Evolutionary conservation across 768 basidiomycete species (phyloP).

Genomic region (Psilocybe cyanescens): DNA sequence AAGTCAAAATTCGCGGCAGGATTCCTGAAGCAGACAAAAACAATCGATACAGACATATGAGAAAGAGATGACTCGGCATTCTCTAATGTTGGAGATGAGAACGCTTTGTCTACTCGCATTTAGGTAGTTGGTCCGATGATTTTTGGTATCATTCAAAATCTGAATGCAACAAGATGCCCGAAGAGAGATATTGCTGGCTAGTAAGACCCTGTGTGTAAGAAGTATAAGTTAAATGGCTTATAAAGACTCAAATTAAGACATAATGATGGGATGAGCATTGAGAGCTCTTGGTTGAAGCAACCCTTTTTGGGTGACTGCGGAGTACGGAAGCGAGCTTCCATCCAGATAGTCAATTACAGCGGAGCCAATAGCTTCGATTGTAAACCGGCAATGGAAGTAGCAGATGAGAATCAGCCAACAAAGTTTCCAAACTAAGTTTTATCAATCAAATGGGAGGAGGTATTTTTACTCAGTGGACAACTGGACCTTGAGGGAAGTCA

Average conservation of each 20-base stretch:
- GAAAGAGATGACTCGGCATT: too few relatives aligned
- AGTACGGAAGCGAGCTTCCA: constrained; percentile 12
- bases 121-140: too few relatives aligned
- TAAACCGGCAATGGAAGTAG: neutral
- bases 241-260: too few relatives aligned
- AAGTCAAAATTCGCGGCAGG: too few relatives aligned
- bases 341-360: constrained; percentile 8
- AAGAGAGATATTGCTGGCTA: neutral
- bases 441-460: too few relatives aligned
- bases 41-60: too few relatives aligned
- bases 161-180: too few relatives aligned
- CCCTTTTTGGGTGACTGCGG: constrained; percentile 19
- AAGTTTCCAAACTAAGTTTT: neutral
- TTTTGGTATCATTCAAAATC: too few relatives aligned
- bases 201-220: neutral
- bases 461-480: too few relatives aligned
- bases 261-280: neutral
- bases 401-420: neutral
- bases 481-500: too few relatives aligned
- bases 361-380: constrained; percentile 9
- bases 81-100: neutral
- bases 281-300: constrained; percentile 12
- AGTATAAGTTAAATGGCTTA: neutral
- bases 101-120: neutral
- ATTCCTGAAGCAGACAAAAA: too few relatives aligned